Evolutionary conservation across 2,329 filamentous ascomycete genomes (phyloP).

Genomic region (Epichloe elymi): DNA sequence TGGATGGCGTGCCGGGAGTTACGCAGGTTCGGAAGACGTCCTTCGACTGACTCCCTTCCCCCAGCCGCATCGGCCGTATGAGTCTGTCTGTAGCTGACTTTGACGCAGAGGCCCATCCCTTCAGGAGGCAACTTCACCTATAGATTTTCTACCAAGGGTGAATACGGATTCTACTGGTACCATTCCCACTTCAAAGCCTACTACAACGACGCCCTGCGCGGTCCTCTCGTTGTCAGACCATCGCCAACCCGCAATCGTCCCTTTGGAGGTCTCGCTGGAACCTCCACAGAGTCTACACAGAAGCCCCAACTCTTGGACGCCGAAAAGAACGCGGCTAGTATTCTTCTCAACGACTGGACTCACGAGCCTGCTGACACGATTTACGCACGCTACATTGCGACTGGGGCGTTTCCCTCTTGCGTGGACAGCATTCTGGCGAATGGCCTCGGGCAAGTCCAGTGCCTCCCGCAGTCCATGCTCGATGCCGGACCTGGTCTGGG

Average conservation of each 20-base stretch:
- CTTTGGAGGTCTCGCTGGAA: neutral
- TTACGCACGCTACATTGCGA: neutral
- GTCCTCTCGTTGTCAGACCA: neutral
- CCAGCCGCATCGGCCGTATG: neutral
- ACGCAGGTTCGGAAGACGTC: neutral
- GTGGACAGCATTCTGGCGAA: slow-evolving; percentile 4
- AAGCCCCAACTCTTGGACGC: neutral
- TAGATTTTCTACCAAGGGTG: slow-evolving; percentile 1
- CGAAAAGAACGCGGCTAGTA: neutral
- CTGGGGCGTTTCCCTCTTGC: slow-evolving; percentile 1
- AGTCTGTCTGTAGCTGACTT: neutral
- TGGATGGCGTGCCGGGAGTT: slow-evolving; percentile 4
- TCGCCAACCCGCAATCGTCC: slow-evolving; percentile 1
- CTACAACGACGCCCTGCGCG: slow-evolving; percentile 6
- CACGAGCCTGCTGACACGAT: slow-evolving; percentile 1
- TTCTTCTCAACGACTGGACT: slow-evolving; percentile 5
- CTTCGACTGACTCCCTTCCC: no score
- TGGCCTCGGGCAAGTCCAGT: slow-evolving; percentile 1
- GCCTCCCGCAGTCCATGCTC: neutral
- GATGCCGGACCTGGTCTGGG: neutral
- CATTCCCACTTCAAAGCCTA: slow-evolving; percentile 5
- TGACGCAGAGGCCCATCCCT: neutral
- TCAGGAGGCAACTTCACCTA: slow-evolving; percentile 3
- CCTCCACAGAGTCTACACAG: neutral
- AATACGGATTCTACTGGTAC: slow-evolving; percentile 6